Conservation (phyloP, 75 land plant species). For the Ceratopteris richardii region DNA sequence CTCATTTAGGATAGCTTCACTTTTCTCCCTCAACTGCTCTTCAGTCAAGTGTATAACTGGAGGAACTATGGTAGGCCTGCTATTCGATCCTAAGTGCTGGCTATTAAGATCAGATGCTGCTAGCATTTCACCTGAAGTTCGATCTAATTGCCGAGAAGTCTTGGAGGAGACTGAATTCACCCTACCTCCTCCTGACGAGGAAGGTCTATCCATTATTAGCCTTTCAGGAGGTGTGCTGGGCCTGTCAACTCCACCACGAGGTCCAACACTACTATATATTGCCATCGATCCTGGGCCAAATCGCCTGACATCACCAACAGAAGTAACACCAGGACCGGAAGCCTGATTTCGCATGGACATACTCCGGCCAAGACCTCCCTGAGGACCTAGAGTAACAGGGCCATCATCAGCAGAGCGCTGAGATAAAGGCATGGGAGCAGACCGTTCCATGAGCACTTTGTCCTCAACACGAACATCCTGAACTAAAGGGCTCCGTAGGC, state of each 20-base stretch:
- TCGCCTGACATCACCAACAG: conserved; percentile 39
- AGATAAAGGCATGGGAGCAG: conserved; percentile 48
- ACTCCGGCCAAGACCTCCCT: conserved; percentile 81
- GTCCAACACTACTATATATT: conserved; percentile 27
- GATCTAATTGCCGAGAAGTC: not conserved
- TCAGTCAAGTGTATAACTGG: conserved; percentile 28
- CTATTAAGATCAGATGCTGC: conserved; percentile 9
- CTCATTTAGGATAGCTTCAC: conserved; percentile 55
- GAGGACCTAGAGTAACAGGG: conserved; percentile 79
- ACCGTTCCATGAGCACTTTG: conserved; percentile 38
- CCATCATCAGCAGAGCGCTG: conserved; percentile 61
- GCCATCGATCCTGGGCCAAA: conserved; percentile 20
- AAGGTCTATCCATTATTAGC: conserved; percentile 22
- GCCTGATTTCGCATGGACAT: conserved; percentile 53
- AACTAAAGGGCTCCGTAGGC: conserved; percentile 25
- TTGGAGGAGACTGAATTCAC: not conserved
- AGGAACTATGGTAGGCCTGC: conserved; percentile 21
- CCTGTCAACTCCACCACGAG: conserved; percentile 1
- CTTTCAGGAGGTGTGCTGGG: conserved; percentile 12
- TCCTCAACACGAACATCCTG: conserved; percentile 79
- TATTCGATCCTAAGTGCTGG: no score
- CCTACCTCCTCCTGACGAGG: conserved; percentile 8
- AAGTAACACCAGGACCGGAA: conserved; percentile 26
- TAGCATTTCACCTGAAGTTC: conserved; percentile 5
- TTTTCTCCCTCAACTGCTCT: conserved; percentile 46